Base-by-base conservation (phyloP, 371 early-diverging fungal species). In the Thermomucor indicae-seudaticae region DNA sequence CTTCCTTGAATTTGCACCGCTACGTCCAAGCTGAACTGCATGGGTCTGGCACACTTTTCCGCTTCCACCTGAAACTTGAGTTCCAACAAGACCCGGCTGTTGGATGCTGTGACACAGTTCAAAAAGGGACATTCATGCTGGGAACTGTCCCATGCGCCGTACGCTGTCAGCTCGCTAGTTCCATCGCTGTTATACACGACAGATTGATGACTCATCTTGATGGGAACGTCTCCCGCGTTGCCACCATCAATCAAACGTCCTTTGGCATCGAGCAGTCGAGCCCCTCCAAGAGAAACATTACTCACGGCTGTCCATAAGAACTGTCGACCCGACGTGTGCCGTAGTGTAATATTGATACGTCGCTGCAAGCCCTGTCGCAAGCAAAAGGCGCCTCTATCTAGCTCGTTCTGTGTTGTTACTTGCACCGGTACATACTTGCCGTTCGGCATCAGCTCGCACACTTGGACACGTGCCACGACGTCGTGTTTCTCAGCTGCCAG, bases 361-460 rank as follows among this genome's bases (percentile, higher is more conserved):
- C 93, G 78, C 60, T 93, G 93, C 24, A 93, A 55, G 2, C 95
- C 95, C 62, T 95, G 95, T 23, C 87, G 78, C 29, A 93, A 60
- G 19, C 81, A 59, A 58, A 92, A 92, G 3, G 81, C 78, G 3
- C 89, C 89, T 5, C 79, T 60, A 29, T 84, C 84, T 39, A 78
- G 53, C 1, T 72, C 49, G 1, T 67, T 58, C 44, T 69, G 68
- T 0, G 87, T 64, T 16, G 73, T 73, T 0, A 89, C 79, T 7
- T 85, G 83, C 0, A 87, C 89, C 3, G 81, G 79, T 31, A 74
- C 75, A 65, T 91, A 92, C 7, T 83, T 80, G 2, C 93, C 93
- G 24, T 80, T 72, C 1, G 81, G 59, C 6, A 75, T 75, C n/a
- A 85, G 57, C 46, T 90, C 91, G 30, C 81, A 68, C 14, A 89